phyloP scores from a whole-genome alignment of 805 yeast genomes.

The Saccharomycopsis selenospora region DNA sequence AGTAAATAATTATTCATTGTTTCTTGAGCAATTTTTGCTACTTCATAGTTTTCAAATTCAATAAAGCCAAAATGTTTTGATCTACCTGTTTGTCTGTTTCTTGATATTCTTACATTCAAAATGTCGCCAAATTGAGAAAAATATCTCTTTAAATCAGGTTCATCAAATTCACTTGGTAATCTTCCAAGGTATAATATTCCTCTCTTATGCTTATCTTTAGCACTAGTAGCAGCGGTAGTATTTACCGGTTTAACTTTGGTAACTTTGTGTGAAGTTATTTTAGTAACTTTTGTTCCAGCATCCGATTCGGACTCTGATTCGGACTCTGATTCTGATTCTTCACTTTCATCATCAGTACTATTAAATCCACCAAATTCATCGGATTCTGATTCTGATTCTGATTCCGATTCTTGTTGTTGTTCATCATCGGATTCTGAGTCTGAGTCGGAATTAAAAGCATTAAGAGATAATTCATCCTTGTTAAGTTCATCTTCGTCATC shows the following conservation, averaged over 20 bases:
- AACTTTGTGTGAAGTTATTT: conserved; percentile 25
- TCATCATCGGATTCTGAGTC: conserved; percentile 3
- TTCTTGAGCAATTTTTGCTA: conserved; percentile 85
- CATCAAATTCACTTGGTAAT: conserved; percentile 88
- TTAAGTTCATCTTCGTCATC: not conserved
- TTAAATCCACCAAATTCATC: conserved; percentile 14
- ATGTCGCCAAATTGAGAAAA: conserved; percentile 89
- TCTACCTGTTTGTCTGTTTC: conserved; percentile 85
- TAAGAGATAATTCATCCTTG: not conserved
- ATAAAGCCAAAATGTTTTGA: conserved; percentile 89
- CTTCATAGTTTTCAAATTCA: conserved; percentile 67
- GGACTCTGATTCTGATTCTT: conserved; percentile 4
- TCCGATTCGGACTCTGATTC: conserved; percentile 12
- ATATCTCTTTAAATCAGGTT: conserved; percentile 64
- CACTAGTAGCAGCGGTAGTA: conserved; percentile 23
- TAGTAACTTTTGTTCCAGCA: conserved; percentile 15
- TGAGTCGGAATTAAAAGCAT: not conserved
- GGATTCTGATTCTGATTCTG: not conserved
- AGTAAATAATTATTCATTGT: conserved; percentile 92
- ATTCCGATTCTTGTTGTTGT: not conserved
- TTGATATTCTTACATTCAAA: conserved; percentile 67
- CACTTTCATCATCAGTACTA: conserved; percentile 17
- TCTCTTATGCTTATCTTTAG: conserved; percentile 30
- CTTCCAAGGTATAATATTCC: conserved; percentile 87
- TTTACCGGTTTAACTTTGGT: conserved; percentile 24